Evolutionary conservation across 1,284 basidiomycete genomes (phyloP).

Genomic region (Coniferiporia weirii): DNA sequence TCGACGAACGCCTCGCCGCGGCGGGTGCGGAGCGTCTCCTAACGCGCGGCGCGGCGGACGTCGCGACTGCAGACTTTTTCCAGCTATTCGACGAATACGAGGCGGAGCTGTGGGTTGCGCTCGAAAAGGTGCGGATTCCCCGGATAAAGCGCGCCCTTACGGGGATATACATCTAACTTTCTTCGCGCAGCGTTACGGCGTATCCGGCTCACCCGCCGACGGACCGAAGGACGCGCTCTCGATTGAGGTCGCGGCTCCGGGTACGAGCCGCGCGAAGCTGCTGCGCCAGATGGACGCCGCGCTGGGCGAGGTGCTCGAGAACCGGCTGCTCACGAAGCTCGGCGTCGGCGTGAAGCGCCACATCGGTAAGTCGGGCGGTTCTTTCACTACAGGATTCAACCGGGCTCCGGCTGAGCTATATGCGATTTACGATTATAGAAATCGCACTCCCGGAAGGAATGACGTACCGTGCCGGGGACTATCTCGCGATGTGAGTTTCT

Average conservation of each 20-base stretch:
- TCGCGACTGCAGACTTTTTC: conserved; percentile 40
- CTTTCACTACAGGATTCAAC: too few relatives aligned
- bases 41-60: conserved; percentile 38
- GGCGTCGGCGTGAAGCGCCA: conserved; percentile 39
- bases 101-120: conserved; percentile 34
- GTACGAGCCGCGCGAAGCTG: conserved; percentile 32
- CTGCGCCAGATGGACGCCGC: conserved; percentile 37
- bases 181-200: conserved; percentile 7
- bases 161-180: not conserved
- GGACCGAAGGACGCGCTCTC: conserved; percentile 23
- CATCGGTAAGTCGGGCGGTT: conserved; percentile 28
- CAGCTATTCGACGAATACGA: conserved; percentile 44
- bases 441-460: conserved; percentile 40
- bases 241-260: conserved; percentile 32
- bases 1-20: conserved; percentile 36
- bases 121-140: conserved; percentile 28
- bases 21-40: conserved; percentile 39
- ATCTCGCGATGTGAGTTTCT: conserved; percentile 39
- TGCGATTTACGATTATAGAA: conserved; percentile 24
- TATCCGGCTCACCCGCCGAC: conserved; percentile 10
- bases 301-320: conserved; percentile 37
- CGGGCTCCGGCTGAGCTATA: too few relatives aligned
- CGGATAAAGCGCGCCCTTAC: too few relatives aligned
- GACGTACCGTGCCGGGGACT: conserved; percentile 42
- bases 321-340: conserved; percentile 35